A percentile compares a stretch with the other conserved stretches of the same genome.
Evolutionary conservation across 192 early-diverging fungal genomes (phyloP).

Genomic region (Coemansia sp.): DNA sequence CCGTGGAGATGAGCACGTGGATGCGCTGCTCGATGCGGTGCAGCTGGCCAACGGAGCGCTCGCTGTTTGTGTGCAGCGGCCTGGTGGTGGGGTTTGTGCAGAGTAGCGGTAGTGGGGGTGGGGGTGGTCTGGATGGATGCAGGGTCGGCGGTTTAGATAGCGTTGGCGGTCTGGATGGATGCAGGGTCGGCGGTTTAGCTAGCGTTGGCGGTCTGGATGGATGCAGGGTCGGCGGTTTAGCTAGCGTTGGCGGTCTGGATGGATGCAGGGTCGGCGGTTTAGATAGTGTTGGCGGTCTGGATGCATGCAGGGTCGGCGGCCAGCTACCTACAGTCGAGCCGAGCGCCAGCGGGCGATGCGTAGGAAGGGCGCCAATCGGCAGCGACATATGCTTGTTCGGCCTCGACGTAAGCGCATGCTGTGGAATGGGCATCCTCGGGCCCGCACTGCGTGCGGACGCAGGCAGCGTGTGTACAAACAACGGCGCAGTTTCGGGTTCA

Average conservation of each 20-base stretch:
- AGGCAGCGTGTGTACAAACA: too few species aligned
- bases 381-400: constrained; percentile 11
- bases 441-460: neutral
- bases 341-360: neutral
- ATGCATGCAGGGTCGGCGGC: neutral
- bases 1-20: constrained; percentile 33
- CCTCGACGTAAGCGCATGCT: neutral
- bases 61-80: too few species aligned
- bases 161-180: neutral
- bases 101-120: neutral
- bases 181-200: neutral
- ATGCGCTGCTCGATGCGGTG: constrained; percentile 41
- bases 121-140: too few species aligned
- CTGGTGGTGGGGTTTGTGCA: neutral
- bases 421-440: neutral
- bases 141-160: neutral
- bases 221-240: neutral
- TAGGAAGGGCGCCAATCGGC: neutral
- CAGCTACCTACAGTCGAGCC: neutral
- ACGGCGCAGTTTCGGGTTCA: too few species aligned
- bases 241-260: neutral
- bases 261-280: neutral
- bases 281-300: too few species aligned
- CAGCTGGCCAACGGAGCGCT: constrained; percentile 35
- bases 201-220: too few species aligned